These are phyloP conservation scores for Zanthoxylum bungeanum DNA, from an alignment of 345 rosid species.

Conservation along the genomic window DNA sequence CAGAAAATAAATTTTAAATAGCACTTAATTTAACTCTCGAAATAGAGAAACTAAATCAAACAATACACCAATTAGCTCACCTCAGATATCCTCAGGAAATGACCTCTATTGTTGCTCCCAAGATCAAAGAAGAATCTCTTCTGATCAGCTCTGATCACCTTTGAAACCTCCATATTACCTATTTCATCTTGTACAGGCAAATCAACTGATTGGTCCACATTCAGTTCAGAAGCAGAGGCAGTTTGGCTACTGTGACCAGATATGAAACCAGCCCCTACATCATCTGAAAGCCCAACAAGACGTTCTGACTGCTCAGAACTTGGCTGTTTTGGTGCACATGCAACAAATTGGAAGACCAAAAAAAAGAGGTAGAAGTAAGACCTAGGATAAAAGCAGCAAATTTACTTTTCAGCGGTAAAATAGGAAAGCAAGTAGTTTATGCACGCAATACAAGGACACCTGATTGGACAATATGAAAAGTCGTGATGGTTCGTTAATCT, in stretches of 20 bases:
- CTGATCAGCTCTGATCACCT: conserved; percentile 90
- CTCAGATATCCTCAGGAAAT: conserved; percentile 96
- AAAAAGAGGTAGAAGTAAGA: conserved; percentile 13
- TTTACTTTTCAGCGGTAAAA: neutral
- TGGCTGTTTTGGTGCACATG: conserved; percentile 44
- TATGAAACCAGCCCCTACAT: conserved; percentile 98
- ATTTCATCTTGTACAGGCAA: conserved; percentile 71
- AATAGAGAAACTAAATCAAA: conserved; percentile 2
- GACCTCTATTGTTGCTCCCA: conserved; percentile 93
- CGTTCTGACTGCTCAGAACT: conserved; percentile 67
- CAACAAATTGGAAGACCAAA: conserved; percentile 12
- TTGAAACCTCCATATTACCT: conserved; percentile 57
- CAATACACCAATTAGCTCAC: conserved; percentile 25
- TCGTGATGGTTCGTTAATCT: conserved; percentile 79
- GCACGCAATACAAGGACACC: conserved; percentile 37
- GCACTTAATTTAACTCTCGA: neutral
- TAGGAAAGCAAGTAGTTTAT: conserved; percentile 10
- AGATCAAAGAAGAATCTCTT: conserved; percentile 95
- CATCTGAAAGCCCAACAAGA: conserved; percentile 90
- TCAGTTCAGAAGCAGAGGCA: conserved; percentile 60
- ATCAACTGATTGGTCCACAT: conserved; percentile 67
- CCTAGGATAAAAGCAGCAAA: neutral
- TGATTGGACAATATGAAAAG: conserved; percentile 71
- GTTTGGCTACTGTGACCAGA: conserved; percentile 87
- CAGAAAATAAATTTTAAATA: neutral